Evolutionary conservation across 2,329 filamentous ascomycete species (phyloP).

Genomic region (Colletotrichum orchidophilum): DNA sequence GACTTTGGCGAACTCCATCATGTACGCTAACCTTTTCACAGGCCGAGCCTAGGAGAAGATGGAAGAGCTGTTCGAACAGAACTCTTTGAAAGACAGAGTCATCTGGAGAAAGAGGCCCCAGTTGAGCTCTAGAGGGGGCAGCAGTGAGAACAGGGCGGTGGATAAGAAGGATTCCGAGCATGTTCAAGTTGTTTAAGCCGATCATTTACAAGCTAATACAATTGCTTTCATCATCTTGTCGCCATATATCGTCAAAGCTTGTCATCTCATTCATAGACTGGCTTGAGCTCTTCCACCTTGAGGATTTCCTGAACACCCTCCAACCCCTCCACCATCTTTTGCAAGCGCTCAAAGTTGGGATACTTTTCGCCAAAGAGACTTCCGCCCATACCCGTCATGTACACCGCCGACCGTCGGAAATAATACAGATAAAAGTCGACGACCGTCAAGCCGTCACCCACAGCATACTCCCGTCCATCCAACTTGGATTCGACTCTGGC

Average conservation of each 20-base stretch:
- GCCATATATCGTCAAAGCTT: background rate
- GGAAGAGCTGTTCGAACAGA: conserved; percentile 41
- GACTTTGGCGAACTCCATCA: background rate
- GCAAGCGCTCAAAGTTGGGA: background rate
- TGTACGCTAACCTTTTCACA: background rate
- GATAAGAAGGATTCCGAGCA: conserved; percentile 18
- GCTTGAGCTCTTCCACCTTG: background rate
- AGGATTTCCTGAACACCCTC: background rate
- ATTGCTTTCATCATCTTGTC: no score
- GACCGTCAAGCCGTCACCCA: background rate
- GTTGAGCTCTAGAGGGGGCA: background rate
- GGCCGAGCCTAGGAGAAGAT: conserved; percentile 39
- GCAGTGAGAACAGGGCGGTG: background rate
- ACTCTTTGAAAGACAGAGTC: conserved; percentile 9
- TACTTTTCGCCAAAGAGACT: no score
- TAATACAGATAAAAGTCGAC: background rate
- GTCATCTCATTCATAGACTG: background rate
- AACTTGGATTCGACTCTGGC: background rate
- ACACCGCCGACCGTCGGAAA: background rate
- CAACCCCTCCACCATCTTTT: background rate
- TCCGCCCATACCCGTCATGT: background rate
- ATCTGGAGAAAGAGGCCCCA: background rate
- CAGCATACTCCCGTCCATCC: background rate
- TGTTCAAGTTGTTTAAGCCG: background rate
- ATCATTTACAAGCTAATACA: background rate